A percentile compares a stretch with the other conserved stretches of the same genome.
These are phyloP conservation scores for Fusarium mangiferae DNA, from an alignment of 2,329 filamentous ascomycete species.

Conservation along the genomic window DNA sequence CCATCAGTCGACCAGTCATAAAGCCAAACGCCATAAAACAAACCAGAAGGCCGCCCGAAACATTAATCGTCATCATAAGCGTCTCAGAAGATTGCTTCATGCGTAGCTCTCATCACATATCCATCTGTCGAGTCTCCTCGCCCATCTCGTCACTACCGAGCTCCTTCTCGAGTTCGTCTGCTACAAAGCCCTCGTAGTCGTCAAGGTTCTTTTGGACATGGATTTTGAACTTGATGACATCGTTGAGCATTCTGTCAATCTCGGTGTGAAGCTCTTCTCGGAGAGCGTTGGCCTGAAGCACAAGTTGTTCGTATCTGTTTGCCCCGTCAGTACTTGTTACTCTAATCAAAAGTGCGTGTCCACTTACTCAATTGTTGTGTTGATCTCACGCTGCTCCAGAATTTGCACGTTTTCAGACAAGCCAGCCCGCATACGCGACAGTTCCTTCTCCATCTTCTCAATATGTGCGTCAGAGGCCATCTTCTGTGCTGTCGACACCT, in stretches of 20 bases:
- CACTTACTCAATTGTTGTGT: slow-evolving; percentile 92
- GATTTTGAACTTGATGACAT: slow-evolving; percentile 98
- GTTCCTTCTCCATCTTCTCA: slow-evolving; percentile 98
- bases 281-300: slow-evolving; percentile 82
- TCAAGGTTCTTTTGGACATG: slow-evolving; percentile 93
- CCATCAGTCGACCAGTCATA: slow-evolving; percentile 2
- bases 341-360: neutral
- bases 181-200: slow-evolving; percentile 93
- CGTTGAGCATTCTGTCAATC: slow-evolving; percentile 94
- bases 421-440: slow-evolving; percentile 89
- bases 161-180: slow-evolving; percentile 90
- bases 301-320: slow-evolving; percentile 86
- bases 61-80: slow-evolving; percentile 38
- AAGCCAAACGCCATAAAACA: slow-evolving; percentile 37
- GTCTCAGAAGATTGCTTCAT: slow-evolving; percentile 34
- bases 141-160: slow-evolving; percentile 70
- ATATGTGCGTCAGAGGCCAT: slow-evolving; percentile 91
- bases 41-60: slow-evolving; percentile 30
- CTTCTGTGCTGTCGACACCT: slow-evolving; percentile 86
- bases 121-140: slow-evolving; percentile 64
- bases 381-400: slow-evolving; percentile 96
- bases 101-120: slow-evolving; percentile 43
- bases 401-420: slow-evolving; percentile 88
- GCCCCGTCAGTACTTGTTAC: slow-evolving; percentile 11
- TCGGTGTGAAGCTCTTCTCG: slow-evolving; percentile 98